Evolutionary conservation across 257 asterid species (phyloP), one percentile per base, ranked within the genome.

Genomic region (Lantana camara): DNA sequence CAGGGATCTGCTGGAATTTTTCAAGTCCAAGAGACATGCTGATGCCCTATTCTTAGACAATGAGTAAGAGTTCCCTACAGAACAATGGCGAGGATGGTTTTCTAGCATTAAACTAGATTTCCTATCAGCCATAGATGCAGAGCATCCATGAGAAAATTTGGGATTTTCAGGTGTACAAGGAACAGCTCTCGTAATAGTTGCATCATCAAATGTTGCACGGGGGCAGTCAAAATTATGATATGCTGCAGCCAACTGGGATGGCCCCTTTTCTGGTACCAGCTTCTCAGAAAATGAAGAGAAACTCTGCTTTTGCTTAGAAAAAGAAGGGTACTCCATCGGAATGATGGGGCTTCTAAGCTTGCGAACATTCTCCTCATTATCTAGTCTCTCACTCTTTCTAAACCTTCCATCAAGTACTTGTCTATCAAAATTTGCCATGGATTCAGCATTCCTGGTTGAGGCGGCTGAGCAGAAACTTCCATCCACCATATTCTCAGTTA

Each of bases 131-230:
- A 34, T 32, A 24, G 85, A 49, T 9, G 55, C 17, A 13, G 73
- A 48, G 70, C 45, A 71, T 60, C 75, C 82, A 63, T 57, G 68
- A 54, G 72, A 60, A 24, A 35, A 27, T 15, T 29, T 63, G 11
- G 79, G 44, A 54, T 38, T 38, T 38, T 83, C 83, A 29, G 79
- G 74, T 46, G 59, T 68, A 69, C 70, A 60, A 38, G 93, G 78
- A 40, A 47, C 59, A 73, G 64, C 63, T 57, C 84, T 74, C 2
- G 73, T 67, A 63, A 61, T 64, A 47, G 81, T 57, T 67, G 78
- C 73, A 72, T 82, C 86, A 32, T 76, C 82, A 56, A 57, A 70
- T 4, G 45, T 48, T 14, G 81, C 57, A 47, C 24, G 60, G 46
- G 77, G 58, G 65, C 41, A 40, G 66, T 58, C 71, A 67, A 60